Base-by-base conservation (phyloP, 164 flowering plant species). In the Magnolia officinalis region DNA sequence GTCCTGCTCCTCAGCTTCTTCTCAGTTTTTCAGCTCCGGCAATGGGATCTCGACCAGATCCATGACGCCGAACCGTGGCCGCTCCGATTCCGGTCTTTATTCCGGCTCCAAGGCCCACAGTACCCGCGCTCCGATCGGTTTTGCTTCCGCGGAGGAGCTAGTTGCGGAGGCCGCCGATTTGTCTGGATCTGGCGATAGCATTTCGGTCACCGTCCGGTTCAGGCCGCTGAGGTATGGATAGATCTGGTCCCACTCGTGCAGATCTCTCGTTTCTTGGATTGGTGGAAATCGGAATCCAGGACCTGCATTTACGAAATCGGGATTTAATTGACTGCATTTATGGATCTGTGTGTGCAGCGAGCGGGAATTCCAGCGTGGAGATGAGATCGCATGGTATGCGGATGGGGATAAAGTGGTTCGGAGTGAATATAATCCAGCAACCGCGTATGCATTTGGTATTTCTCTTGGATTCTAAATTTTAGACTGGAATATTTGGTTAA, bases 331-430 rank as follows among this genome's bases (percentile, higher is more conserved):
- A 61, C 67, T 79, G 72, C 51, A 63, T 69, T 76, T 1, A 19
- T 68, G 67, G 49, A 72, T 66, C 61, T 82, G 63, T 73, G 80
- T 78, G 72, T 84, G 83, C 80, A 96, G 99, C 75, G 97, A 92
- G 77, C 88, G 97, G 77, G 99, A 96, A 83, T 88, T 80, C 82
- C 95, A 91, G 82, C 88, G 89, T 16, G 99, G 99, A 51, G 99
- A 96, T 81, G 99, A 94, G 87, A 85, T 90, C 29, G 86, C 97
- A 0, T 96, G 99, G 99, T 92, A 90, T 78, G 89, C 98, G 0
- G 99, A 96, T 78, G 97, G 97, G 26, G 98, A 94, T 82, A 92
- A 90, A 74, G 86, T 88, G 74, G 98, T 94, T 50, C 87, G 99
- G 72, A 90, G 84, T 76, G 96, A 91, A 87, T 90, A 82, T 73